These are phyloP conservation scores for Hyphodiscus hymeniophilus DNA, from an alignment of 495 filamentous ascomycete genomes.

Conservation along the genomic window DNA sequence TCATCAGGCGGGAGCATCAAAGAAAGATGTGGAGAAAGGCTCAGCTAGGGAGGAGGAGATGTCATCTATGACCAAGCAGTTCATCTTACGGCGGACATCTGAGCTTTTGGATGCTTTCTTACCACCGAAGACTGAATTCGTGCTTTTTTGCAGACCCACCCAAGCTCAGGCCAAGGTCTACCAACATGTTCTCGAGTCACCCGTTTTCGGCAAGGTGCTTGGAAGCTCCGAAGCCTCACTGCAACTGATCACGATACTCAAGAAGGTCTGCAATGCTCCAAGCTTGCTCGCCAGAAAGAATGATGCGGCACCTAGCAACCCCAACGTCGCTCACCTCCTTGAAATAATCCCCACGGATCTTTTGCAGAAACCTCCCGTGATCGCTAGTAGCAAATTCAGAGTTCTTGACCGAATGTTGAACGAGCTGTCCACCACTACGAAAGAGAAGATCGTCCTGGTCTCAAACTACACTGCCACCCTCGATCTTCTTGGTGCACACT, in stretches of 20 bases:
- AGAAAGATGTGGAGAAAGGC: slow-evolving; percentile 66
- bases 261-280: slow-evolving; percentile 78
- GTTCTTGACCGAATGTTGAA: slow-evolving; percentile 63
- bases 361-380: slow-evolving; percentile 46
- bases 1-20: slow-evolving; percentile 59
- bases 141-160: slow-evolving; percentile 69
- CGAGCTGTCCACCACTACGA: slow-evolving; percentile 48
- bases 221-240: slow-evolving; percentile 62
- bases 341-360: slow-evolving; percentile 49
- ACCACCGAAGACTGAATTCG: slow-evolving; percentile 70
- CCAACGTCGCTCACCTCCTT: slow-evolving; percentile 41
- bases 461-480: slow-evolving; percentile 78
- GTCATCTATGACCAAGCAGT: slow-evolving; percentile 55
- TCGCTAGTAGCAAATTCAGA: slow-evolving; percentile 61
- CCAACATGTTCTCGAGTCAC: slow-evolving; percentile 59
- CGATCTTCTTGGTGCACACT: slow-evolving; percentile 56
- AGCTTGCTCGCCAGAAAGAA: slow-evolving; percentile 45
- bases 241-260: slow-evolving; percentile 69
- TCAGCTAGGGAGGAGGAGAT: slow-evolving; percentile 61
- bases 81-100: slow-evolving; percentile 71
- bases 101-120: slow-evolving; percentile 67
- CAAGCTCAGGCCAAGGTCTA: slow-evolving; percentile 61
- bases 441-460: slow-evolving; percentile 73
- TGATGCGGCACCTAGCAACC: slow-evolving; percentile 26
- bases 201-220: slow-evolving; percentile 55